These are phyloP conservation scores for Vanderwaltozyma yarrowii DNA, from an alignment of 805 yeast genomes.

Conservation along the genomic window DNA sequence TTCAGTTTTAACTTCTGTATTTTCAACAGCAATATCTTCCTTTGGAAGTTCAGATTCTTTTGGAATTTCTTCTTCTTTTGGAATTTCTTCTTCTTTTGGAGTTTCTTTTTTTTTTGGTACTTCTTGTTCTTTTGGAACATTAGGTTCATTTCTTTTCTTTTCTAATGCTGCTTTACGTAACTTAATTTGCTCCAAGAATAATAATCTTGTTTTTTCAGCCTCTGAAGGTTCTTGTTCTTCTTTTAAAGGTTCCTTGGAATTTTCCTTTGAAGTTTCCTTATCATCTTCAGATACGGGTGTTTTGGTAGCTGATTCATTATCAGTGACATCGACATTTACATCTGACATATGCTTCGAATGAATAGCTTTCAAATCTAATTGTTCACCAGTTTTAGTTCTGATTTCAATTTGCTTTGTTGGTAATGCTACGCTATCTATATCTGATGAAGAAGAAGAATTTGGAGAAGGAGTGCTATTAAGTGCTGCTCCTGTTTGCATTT, in stretches of 20 bases:
- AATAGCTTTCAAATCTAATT: conserved; percentile 10
- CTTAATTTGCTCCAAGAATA: conserved; percentile 23
- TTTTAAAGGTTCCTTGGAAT: background rate
- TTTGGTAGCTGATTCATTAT: too few species aligned
- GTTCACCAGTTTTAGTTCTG: conserved; percentile 20
- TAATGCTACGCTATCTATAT: background rate
- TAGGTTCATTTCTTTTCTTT: conserved; percentile 15
- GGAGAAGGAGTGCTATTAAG: background rate
- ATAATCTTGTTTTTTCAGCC: conserved; percentile 18
- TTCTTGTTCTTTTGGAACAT: too few species aligned
- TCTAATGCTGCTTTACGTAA: conserved; percentile 24
- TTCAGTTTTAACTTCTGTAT: too few species aligned
- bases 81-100: background rate
- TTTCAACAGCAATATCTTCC: background rate
- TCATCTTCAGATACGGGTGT: too few species aligned
- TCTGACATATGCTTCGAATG: too few species aligned
- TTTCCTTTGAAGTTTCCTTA: background rate
- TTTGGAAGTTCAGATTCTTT: conserved; percentile 2
- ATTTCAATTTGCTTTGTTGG: conserved; percentile 15
- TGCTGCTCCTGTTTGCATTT: background rate
- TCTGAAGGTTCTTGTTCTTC: conserved; percentile 4
- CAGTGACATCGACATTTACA: too few species aligned
- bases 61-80: conserved; percentile 3
- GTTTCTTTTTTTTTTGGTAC: too few species aligned
- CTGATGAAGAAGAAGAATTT: background rate